Evolutionary conservation across 108 stramenopile species (phyloP).

Genomic region (Ochromonas danica): DNA sequence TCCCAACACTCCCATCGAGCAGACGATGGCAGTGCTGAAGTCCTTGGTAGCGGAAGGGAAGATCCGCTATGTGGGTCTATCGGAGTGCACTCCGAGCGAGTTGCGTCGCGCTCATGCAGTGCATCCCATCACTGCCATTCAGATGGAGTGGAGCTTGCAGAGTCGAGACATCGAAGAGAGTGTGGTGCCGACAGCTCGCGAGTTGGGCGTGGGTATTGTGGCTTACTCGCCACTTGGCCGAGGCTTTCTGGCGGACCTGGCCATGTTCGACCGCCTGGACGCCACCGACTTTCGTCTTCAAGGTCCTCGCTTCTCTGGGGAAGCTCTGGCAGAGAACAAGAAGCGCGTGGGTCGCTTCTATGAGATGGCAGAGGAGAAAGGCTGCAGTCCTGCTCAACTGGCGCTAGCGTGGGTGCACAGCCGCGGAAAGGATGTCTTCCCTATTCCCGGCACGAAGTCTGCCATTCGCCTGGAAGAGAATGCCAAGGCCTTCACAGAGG

Average conservation of each 20-base stretch:
- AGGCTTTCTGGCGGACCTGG: conserved; percentile 42
- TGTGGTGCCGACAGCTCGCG: too few relatives aligned
- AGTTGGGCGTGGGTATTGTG: conserved; percentile 47
- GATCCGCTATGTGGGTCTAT: conserved; percentile 48
- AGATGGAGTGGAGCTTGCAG: too few relatives aligned
- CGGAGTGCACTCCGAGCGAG: conserved; percentile 38
- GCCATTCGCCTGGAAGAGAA: background rate
- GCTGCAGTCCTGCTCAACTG: conserved; percentile 45
- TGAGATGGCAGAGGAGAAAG: conserved; percentile 36
- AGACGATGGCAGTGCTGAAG: conserved; percentile 30
- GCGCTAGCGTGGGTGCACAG: conserved; percentile 44
- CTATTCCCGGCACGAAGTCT: too few relatives aligned
- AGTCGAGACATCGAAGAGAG: too few relatives aligned
- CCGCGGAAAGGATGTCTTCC: too few relatives aligned
- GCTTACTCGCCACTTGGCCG: conserved; percentile 50
- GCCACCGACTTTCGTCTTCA: conserved; percentile 40
- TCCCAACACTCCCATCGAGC: conserved; percentile 9
- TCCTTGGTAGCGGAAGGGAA: conserved; percentile 47
- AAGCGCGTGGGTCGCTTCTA: conserved; percentile 34
- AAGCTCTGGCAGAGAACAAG: conserved; percentile 44
- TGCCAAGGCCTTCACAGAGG: too few relatives aligned
- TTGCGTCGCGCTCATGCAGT: too few relatives aligned
- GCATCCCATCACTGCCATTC: conserved; percentile 43
- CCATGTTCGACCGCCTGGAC: conserved; percentile 12
- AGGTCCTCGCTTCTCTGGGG: conserved; percentile 37